Conservation (phyloP, 2,329 filamentous ascomycete genomes). For the Cladosporium sp. region DNA sequence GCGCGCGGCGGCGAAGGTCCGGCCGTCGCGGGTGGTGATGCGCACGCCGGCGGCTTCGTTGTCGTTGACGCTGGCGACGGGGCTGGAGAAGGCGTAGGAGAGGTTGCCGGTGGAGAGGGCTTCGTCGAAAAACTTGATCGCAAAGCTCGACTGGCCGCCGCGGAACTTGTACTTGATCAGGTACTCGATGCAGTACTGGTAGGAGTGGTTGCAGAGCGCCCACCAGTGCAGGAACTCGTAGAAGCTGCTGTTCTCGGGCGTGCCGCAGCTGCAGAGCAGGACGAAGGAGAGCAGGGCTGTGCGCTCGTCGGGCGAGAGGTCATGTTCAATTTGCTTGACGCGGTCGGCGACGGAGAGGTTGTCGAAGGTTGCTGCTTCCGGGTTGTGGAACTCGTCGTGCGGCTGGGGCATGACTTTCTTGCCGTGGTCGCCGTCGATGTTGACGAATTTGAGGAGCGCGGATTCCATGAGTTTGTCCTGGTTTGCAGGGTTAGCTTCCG, state of each 20-base stretch:
- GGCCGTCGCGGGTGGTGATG: not conserved
- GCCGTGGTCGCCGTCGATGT: constrained; percentile 12
- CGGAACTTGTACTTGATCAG: constrained; percentile 1
- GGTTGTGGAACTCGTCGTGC: not conserved
- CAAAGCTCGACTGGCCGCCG: not conserved
- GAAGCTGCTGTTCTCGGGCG: not conserved
- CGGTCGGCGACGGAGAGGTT: not conserved
- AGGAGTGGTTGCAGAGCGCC: not conserved
- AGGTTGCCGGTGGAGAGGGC: not conserved
- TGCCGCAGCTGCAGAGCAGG: not conserved
- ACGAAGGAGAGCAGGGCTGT: not conserved
- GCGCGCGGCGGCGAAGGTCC: not conserved
- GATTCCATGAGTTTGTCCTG: constrained; percentile 2
- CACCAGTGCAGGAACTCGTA: not conserved
- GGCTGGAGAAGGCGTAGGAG: not conserved
- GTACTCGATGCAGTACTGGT: not conserved
- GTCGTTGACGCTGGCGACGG: not conserved
- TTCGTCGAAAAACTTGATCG: not conserved
- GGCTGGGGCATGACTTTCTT: not conserved
- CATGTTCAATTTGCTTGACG: constrained; percentile 1
- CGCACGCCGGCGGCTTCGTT: not conserved
- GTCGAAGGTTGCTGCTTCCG: not conserved
- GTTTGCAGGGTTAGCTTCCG: not conserved
- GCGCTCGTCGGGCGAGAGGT: not conserved
- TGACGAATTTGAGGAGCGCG: constrained; percentile 2